phyloP scores from a whole-genome alignment of 192 early-diverging fungal species.

The Paraglomus brasilianum region DNA sequence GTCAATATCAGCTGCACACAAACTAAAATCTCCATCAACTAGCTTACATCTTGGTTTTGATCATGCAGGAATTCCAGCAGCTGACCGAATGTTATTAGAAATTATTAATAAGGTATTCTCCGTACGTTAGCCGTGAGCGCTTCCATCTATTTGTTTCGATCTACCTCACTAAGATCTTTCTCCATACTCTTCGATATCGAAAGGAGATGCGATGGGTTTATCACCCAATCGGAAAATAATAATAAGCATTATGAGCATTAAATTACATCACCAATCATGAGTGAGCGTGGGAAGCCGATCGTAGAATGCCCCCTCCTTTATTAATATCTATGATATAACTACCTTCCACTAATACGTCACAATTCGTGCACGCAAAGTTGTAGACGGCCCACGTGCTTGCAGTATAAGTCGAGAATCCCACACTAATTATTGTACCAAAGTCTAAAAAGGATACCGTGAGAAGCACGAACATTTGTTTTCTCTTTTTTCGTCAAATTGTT shows the following conservation, averaged over 20 bases:
- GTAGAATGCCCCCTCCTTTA: too few species aligned
- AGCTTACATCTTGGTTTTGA: slow-evolving; percentile 18
- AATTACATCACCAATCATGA: too few species aligned
- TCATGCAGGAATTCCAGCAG: slow-evolving; percentile 28
- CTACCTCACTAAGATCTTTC: slow-evolving; percentile 15
- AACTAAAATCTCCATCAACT: background rate
- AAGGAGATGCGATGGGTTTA: background rate
- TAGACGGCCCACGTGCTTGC: too few species aligned
- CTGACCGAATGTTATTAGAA: background rate
- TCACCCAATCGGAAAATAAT: background rate
- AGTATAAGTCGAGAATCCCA: too few species aligned
- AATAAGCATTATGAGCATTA: background rate
- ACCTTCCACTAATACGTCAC: too few species aligned
- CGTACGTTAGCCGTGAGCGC: background rate
- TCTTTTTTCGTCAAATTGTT: too few species aligned
- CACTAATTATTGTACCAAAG: too few species aligned
- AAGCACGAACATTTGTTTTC: too few species aligned
- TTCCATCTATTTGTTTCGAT: background rate
- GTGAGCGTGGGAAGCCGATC: too few species aligned
- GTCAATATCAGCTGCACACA: background rate
- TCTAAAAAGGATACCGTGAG: too few species aligned
- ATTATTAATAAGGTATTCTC: background rate
- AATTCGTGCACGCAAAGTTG: too few species aligned
- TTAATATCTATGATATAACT: too few species aligned
- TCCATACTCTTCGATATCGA: slow-evolving; percentile 21